A percentile compares a stretch with the other conserved stretches of the same genome.
Evolutionary conservation across 148 eudicot genomes (phyloP).

Genomic region (Rhododendron mucronatum): DNA sequence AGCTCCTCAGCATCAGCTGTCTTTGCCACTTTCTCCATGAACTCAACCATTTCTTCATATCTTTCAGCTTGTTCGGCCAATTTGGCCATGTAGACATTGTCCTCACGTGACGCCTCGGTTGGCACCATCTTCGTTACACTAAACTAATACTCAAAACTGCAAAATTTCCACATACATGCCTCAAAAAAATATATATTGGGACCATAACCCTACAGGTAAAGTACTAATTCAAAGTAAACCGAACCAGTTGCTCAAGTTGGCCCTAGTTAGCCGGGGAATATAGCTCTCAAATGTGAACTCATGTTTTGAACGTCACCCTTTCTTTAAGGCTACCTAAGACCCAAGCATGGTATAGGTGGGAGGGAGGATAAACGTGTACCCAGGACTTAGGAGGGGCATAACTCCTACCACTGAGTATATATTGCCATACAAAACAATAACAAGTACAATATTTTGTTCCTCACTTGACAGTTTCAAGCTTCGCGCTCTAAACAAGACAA

Average conservation of each 20-base stretch:
- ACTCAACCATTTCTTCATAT: constrained; percentile 85
- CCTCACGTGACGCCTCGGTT: constrained; percentile 54
- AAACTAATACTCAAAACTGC: constrained; percentile 5
- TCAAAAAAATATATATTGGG: neutral
- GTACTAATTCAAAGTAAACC: neutral
- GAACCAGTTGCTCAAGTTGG: neutral
- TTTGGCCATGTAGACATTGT: constrained; percentile 77
- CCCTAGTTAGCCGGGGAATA: neutral
- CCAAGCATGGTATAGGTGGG: neutral
- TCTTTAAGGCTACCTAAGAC: neutral
- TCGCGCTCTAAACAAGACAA: neutral
- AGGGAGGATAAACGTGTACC: neutral
- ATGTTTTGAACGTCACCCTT: neutral
- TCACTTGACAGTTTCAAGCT: neutral
- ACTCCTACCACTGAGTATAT: neutral
- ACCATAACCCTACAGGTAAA: neutral
- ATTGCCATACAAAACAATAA: neutral
- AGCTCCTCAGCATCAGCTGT: constrained; percentile 52
- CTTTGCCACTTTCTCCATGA: constrained; percentile 75
- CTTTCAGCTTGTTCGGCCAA: constrained; percentile 84
- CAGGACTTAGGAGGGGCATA: neutral
- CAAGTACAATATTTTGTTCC: neutral
- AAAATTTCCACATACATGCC: neutral
- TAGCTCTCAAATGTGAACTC: neutral
- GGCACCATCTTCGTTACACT: constrained; percentile 28